Evolutionary conservation across 495 filamentous ascomycete genomes (phyloP), one percentile per base, ranked within the genome.

Genomic region (Tuber melanosporum): DNA sequence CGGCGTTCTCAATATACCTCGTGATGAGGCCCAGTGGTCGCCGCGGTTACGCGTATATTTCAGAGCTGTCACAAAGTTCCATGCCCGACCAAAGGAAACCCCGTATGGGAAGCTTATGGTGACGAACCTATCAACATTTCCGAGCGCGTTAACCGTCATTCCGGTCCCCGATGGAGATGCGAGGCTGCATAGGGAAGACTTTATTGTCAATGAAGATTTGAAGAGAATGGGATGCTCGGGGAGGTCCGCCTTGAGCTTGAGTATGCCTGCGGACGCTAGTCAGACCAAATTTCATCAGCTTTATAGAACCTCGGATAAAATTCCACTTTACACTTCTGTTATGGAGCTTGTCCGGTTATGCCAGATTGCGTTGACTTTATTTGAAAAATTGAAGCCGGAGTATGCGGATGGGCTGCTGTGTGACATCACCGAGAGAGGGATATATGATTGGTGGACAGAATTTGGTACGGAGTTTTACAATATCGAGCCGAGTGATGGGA

Each of bases 381-480:
- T 97, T 85, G 93, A 89, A n/a, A 92, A 92, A 78, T 85, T 98
- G 42, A 90, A 92, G 3, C 89, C 91, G n/a, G 93, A 93, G 77
- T 98, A 97, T 82, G 93, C 93, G 42, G 95, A 99, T 83, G 95
- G 95, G 2, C 84, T 97, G 44, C 88, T 99, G 19, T 99, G 95
- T 81, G 95, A 99, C 85, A 86, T 94, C 22, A 99, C 95, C 0
- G 95, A 99, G 82, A 90, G 88, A 75, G 93, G 94, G 5, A 90
- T 99, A 81, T 91, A 90, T 78, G 92, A 97, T 84, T 99, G 96
- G 95, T 99, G 95, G 95, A 90, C 91, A 3, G 93, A 98, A 79
- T 91, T 98, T 69, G 95, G 96, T 6, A 91, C 91, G 0, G 94
- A 98, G 71, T 88, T 93, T 76, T 97, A 94, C 85, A 96, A 93